Evolutionary conservation across 2,329 filamentous ascomycete genomes (phyloP), one percentile per base, ranked within the genome.

Genomic region (Talaromyces sp.): DNA sequence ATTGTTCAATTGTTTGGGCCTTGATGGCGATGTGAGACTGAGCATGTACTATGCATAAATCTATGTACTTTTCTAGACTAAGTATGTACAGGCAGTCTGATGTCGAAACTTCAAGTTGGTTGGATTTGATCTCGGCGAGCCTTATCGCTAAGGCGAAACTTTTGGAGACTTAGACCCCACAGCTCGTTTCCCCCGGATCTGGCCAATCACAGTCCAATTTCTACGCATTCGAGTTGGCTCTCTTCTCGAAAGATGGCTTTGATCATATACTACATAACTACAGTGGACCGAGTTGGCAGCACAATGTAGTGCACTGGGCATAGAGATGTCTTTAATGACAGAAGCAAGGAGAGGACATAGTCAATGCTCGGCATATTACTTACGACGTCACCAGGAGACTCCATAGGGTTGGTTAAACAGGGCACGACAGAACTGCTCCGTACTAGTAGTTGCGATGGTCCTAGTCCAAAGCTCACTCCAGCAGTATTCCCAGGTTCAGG

Each of bases 1-100:
- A 73, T 74, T 39, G 10, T 52, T 33, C 6, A 19, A 33, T 10
- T 9, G n/a, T 13, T 15, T 21, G 6, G 2, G 9, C 9, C 19
- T 25, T 25, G 13, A 10, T 11, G 8, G 45, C 28, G 13, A 6
- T 13, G 7, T n/a, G 7, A 22, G 1, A 21, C 22, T 13, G 13
- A 43, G 9, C 25, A 28, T 28, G 21, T 28, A 45, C 40, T 8
- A 31, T 9, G 21, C 21, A 21, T 11, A 45, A 11, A 45, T 13
- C 4, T n/a, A 45, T 45, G 11, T 45, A 6, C 21, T 25, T 28
- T 28, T 28, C 4, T 45, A 11, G 10, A 45, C 22, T 28, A 21
- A 45, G 40, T 45, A n/a, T 45, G 17, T 48, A 48, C 21, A 52
- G 10, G 15, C 8, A 36, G 28, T 50, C 10, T 33, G 33, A n/a